Evolutionary conservation across 352 stramenopile genomes (phyloP), one percentile per base, ranked within the genome.

Genomic region (Blastocystis sp.): DNA sequence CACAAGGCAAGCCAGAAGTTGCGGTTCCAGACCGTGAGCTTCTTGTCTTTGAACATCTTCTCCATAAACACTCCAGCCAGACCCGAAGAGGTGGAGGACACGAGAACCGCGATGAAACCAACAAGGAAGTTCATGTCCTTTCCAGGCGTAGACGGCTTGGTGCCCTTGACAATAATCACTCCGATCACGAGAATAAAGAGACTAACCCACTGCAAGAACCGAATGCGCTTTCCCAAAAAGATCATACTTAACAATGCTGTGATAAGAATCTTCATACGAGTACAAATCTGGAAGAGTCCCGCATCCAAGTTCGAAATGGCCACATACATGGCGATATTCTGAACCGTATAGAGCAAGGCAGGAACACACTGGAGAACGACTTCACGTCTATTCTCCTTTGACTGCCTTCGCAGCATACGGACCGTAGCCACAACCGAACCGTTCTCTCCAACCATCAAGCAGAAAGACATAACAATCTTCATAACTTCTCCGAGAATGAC

Each of bases 1-100:
- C 94, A 95, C 36, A 94, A 89, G 6, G 91, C 91, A 36, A 96
- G 87, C 88, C 94, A 91, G 32, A 96, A 90, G 87, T 96, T 96
- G 38, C 92, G 87, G 87, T 94, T 91, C 91, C 92, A 96, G 27
- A 96, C 84, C 7, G 88, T 91, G 2, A 91, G 91, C 56, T 90
- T 88, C 27, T 88, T 88, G 34, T 84, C 73, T 87, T 96, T 96
- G 14, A 96, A 84, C n/a, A 96, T 91, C 76, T 94, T 94, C 89
- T 96, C 93, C 87, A 95, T 95, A 87, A 94, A 96, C 0, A 96
- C 93, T 18, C 93, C 93, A 4, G 92, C 92, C 75, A 96, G 92
- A 0, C 92, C 92, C 42, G 88, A 93, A 18, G 88, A 93, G 3
- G 93, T 78, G 44, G 90, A 93, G 16, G 92, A 91, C 38, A 92